A percentile compares a stretch with the other conserved stretches of the same genome.
These are phyloP conservation scores for Catharanthus roseus DNA, from an alignment of 257 asterid species.

Conservation along the genomic window DNA sequence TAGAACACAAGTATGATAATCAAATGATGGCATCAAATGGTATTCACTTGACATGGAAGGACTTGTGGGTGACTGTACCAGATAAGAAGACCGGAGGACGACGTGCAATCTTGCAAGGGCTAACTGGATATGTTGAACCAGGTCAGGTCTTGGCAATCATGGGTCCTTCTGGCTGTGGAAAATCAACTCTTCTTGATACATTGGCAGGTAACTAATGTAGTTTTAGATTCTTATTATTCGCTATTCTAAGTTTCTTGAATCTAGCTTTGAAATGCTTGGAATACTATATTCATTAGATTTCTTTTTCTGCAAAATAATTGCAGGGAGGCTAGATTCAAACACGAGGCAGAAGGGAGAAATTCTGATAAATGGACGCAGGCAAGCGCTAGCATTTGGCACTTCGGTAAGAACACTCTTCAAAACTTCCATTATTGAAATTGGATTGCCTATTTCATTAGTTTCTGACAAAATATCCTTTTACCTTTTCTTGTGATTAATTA, in stretches of 20 bases:
- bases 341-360: slow-evolving; percentile 25
- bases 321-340: slow-evolving; percentile 21
- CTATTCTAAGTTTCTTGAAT: too few relatives aligned
- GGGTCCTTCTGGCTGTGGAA: slow-evolving; percentile 31
- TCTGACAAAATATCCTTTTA: too few relatives aligned
- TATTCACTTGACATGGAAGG: slow-evolving; percentile 20
- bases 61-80: slow-evolving; percentile 23
- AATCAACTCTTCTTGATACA: slow-evolving; percentile 22
- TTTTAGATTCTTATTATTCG: too few relatives aligned
- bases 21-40: background rate
- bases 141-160: slow-evolving; percentile 23
- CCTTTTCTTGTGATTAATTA: too few relatives aligned
- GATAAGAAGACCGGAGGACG: slow-evolving; percentile 2
- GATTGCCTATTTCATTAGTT: too few relatives aligned
- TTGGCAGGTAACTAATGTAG: slow-evolving; percentile 17
- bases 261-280: too few relatives aligned
- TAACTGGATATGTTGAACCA: slow-evolving; percentile 24
- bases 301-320: background rate
- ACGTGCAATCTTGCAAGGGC: slow-evolving; percentile 21
- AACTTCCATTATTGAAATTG: too few relatives aligned
- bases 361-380: slow-evolving; percentile 21
- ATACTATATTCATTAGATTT: too few relatives aligned
- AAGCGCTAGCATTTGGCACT: slow-evolving; percentile 18
- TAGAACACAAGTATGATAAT: background rate
- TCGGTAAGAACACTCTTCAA: slow-evolving; percentile 12